Conservation (phyloP, 78 protist species). For the Isochrysis galbana region DNA sequence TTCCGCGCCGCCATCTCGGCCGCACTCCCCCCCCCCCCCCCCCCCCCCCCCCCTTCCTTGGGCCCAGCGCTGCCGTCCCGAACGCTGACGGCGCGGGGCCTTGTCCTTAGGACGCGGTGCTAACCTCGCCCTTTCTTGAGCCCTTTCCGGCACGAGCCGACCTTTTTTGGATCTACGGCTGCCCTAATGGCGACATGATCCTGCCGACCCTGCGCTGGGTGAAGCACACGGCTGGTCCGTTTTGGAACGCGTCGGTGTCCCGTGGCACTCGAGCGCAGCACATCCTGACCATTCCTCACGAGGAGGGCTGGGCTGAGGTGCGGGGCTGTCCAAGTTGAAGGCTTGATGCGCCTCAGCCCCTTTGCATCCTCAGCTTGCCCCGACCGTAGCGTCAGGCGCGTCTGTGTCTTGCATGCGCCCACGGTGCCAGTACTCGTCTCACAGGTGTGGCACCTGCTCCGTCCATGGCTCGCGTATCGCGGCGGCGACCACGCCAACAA, state of each 20-base stretch:
- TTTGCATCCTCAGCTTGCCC: no score
- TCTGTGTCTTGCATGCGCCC: no score
- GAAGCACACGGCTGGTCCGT: background rate
- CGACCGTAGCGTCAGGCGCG: no score
- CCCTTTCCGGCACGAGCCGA: background rate
- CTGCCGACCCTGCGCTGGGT: background rate
- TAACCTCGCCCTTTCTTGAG: background rate
- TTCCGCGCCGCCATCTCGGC: no score
- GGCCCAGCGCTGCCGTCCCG: no score
- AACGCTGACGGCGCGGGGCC: no score
- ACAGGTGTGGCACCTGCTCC: background rate
- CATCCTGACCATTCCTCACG: background rate
- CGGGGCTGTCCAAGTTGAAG: no score
- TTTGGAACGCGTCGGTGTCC: conserved; percentile 6
- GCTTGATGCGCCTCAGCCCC: no score
- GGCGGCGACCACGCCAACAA: background rate
- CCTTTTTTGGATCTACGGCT: conserved; percentile 9
- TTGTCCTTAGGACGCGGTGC: background rate
- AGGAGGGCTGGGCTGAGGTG: conserved; percentile 11
- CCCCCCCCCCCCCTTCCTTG: no score
- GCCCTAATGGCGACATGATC: conserved; percentile 1
- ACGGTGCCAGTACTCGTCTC: no score
- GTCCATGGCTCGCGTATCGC: background rate
- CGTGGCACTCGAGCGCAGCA: background rate
- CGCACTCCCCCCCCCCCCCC: no score